Conservation (phyloP, 2,329 filamentous ascomycete species). For the Botrytis cinerea region DNA sequence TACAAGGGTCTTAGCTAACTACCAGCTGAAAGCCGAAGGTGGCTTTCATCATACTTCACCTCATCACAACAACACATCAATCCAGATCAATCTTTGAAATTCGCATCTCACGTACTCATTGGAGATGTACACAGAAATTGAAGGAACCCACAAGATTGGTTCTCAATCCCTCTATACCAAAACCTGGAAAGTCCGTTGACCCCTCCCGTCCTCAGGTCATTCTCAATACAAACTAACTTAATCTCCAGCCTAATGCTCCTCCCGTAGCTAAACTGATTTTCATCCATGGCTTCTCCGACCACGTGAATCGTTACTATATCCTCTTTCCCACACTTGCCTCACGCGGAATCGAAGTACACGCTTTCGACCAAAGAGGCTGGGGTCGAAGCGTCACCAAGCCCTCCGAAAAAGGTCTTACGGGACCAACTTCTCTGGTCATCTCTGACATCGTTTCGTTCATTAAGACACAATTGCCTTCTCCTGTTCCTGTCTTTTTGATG, state of each 20-base stretch:
- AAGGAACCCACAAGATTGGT: slow-evolving; percentile 40
- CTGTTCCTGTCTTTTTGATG: slow-evolving; percentile 74
- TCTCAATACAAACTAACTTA: slow-evolving; percentile 17
- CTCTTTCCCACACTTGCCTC: slow-evolving; percentile 71
- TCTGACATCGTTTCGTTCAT: slow-evolving; percentile 79
- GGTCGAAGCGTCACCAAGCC: slow-evolving; percentile 67
- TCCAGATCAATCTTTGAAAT: background rate
- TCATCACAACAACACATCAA: slow-evolving; percentile 3
- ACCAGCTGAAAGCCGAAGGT: slow-evolving; percentile 2
- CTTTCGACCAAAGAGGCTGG: slow-evolving; percentile 89
- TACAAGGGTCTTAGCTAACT: background rate
- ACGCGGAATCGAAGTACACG: slow-evolving; percentile 72
- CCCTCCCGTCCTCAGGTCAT: background rate
- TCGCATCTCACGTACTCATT: background rate
- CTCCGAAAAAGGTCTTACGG: slow-evolving; percentile 69
- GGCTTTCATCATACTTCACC: background rate
- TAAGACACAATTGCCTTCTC: slow-evolving; percentile 54
- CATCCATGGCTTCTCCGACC: slow-evolving; percentile 89
- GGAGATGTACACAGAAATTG: slow-evolving; percentile 39
- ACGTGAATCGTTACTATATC: slow-evolving; percentile 73
- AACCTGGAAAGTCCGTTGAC: slow-evolving; percentile 38
- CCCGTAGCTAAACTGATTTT: slow-evolving; percentile 72
- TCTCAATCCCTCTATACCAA: slow-evolving; percentile 41
- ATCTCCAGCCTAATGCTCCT: slow-evolving; percentile 35
- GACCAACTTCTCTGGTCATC: slow-evolving; percentile 71